A percentile compares a stretch with the other conserved stretches of the same genome.
These are phyloP conservation scores for Trichoderma orchidacearum DNA, from an alignment of 495 filamentous ascomycete species.

Conservation along the genomic window DNA sequence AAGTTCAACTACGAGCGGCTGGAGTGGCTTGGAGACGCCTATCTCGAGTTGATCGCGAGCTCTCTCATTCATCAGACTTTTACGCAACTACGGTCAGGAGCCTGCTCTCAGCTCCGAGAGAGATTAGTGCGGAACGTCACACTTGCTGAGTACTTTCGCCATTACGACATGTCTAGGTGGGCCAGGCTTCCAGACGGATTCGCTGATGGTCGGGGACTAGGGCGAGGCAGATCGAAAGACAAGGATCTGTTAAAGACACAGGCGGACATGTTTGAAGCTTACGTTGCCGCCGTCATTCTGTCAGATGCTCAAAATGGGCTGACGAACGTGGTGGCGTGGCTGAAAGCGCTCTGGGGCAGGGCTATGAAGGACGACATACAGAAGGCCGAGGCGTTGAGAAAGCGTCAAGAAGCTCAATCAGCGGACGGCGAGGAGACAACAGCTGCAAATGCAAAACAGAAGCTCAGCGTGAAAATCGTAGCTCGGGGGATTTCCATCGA, in stretches of 20 bases:
- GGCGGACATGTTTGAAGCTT: slow-evolving; percentile 82
- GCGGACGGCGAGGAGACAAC: slow-evolving; percentile 10
- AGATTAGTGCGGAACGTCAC: slow-evolving; percentile 65
- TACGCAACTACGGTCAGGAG: slow-evolving; percentile 40
- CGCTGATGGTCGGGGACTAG: slow-evolving; percentile 14
- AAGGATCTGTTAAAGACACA: slow-evolving; percentile 50
- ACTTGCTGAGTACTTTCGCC: slow-evolving; percentile 45
- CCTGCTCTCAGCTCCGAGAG: slow-evolving; percentile 53
- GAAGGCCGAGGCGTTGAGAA: slow-evolving; percentile 3
- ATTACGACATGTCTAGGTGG: slow-evolving; percentile 53
- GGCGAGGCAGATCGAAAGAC: slow-evolving; percentile 22
- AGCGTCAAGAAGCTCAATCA: slow-evolving; percentile 10
- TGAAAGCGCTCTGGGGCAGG: slow-evolving; percentile 52
- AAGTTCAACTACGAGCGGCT: slow-evolving; percentile 50
- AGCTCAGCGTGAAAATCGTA: slow-evolving; percentile 40
- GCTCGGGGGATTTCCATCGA: slow-evolving; percentile 47
- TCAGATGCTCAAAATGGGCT: slow-evolving; percentile 48
- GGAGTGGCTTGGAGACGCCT: slow-evolving; percentile 66
- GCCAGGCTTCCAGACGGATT: slow-evolving; percentile 38
- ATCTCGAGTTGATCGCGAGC: slow-evolving; percentile 55
- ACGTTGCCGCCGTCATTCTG: slow-evolving; percentile 63
- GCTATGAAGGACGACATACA: slow-evolving; percentile 26
- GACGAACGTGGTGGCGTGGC: slow-evolving; percentile 46
- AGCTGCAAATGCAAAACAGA: slow-evolving; percentile 26
- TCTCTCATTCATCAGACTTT: slow-evolving; percentile 52